Evolutionary conservation across 1,284 basidiomycete genomes (phyloP), one percentile per base, ranked within the genome.

Genomic region (Microbotryum saponariae): DNA sequence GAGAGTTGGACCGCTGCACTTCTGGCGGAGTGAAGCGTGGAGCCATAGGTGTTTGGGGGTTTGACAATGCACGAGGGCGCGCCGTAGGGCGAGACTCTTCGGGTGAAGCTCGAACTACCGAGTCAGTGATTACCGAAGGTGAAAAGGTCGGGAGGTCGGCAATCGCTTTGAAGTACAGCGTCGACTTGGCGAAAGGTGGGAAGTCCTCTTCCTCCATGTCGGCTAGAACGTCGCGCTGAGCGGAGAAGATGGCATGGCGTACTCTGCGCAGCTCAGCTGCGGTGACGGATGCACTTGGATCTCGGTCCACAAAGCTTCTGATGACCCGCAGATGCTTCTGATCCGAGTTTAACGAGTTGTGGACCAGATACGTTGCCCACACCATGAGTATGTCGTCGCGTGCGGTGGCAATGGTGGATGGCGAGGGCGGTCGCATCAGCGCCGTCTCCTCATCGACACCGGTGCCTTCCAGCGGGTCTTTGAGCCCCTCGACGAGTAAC

Each of bases 401-500:
- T 2, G 58, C 56, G 4, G 54, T 52, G 4, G 21, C 53, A 46
- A 60, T 31, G 6, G 50, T 18, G 29, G 33, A 6, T n/a, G 25
- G 53, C 9, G 18, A 47, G 16, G 29, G 27, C 3, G n/a, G 54
- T 18, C 25, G 47, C 31, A 14, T 21, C 14, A 12, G 54, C 4
- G 21, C 49, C 45, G 21, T 31, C 33, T 62, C 58, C 42, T 21
- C 29, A 42, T 57, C 56, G 18, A n/a, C 18, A 23, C 37, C 52
- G 31, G 58, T 23, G 44, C 83, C 83, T 74, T 97, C 93, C 21
- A 98, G 79, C 0, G 94, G 94, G 69, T 94, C 90, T 77, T 97
- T 97, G 81, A 97, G 93, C 56, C 89, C 91, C 75, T 97, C 91
- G 1, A 97, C 89, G 0, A 91, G 89, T 3, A 97, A 80, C 94